Percentiles rank a stretch among this genome's conserved stretches.
Conservation (phyloP, 106 monocot species). For the Platanthera zijinensis region DNA sequence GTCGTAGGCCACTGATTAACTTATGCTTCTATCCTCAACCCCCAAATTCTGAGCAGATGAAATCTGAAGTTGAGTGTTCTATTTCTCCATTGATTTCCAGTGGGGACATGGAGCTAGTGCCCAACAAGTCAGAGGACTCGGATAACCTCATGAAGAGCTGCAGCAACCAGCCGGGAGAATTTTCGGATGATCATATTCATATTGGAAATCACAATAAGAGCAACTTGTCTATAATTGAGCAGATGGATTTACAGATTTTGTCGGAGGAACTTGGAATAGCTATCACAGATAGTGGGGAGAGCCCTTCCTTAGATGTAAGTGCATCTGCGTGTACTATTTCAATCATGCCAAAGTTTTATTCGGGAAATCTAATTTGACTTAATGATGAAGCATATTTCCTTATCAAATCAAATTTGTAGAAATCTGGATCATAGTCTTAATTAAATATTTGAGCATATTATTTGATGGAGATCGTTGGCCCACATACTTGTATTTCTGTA, state of each 20-base stretch:
- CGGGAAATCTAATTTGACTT: not conserved
- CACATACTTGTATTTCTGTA: no score
- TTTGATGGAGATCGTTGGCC: no score
- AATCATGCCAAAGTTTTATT: not conserved
- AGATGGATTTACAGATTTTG: conserved; percentile 77
- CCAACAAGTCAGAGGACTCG: conserved; percentile 21
- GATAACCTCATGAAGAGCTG: conserved; percentile 47
- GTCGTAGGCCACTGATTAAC: conserved; percentile 24
- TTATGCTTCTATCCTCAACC: conserved; percentile 68
- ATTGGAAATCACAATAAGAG: conserved; percentile 26
- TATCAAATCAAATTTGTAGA: not conserved
- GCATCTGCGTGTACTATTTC: not conserved
- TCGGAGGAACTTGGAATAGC: conserved; percentile 93
- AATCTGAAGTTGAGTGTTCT: conserved; percentile 25
- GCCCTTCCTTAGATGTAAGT: conserved; percentile 71
- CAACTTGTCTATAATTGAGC: conserved; percentile 39
- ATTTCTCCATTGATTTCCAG: conserved; percentile 21
- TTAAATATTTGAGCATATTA: no score
- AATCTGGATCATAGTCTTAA: not conserved
- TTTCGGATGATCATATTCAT: conserved; percentile 40
- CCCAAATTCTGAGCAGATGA: conserved; percentile 45
- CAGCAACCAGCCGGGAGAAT: conserved; percentile 54
- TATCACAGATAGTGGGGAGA: conserved; percentile 74
- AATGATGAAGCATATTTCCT: not conserved
- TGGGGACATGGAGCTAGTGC: conserved; percentile 15